A percentile compares a stretch with the other conserved stretches of the same genome.
Conservation (phyloP, 2,329 filamentous ascomycete species). For the Ophiostoma triangulosporum region DNA sequence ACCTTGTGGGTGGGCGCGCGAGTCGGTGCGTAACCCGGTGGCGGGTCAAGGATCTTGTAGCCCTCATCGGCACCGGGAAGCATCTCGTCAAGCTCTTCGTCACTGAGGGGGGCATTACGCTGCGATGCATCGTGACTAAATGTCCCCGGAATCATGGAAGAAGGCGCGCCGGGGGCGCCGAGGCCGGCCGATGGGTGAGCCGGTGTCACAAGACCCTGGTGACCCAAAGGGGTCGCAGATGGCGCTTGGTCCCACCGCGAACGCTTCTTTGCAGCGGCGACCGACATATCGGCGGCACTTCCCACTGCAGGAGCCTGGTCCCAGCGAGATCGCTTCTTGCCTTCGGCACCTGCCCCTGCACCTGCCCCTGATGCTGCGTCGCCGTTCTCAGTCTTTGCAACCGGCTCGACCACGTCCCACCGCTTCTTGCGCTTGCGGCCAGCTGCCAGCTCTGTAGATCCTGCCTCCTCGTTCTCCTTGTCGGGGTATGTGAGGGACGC, state of each 20-base stretch:
- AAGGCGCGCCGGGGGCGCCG: conserved; percentile 29
- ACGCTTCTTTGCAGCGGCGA: conserved; percentile 55
- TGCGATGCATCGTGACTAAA: conserved; percentile 73
- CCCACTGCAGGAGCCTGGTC: conserved; percentile 58
- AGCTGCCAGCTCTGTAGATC: conserved; percentile 48
- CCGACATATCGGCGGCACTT: conserved; percentile 27
- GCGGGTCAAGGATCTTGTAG: conserved; percentile 82
- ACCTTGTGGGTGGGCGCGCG: conserved; percentile 64
- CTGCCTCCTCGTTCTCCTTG: conserved; percentile 60
- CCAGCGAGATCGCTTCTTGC: conserved; percentile 76
- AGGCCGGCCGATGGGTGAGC: conserved; percentile 52
- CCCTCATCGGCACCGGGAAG: conserved; percentile 79
- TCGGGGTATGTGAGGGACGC: conserved; percentile 61
- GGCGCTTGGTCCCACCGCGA: conserved; percentile 91
- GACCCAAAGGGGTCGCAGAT: conserved; percentile 56
- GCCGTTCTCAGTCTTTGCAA: conserved; percentile 20
- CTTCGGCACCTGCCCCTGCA: conserved; percentile 26
- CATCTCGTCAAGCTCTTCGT: conserved; percentile 88
- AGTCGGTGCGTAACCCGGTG: conserved; percentile 80
- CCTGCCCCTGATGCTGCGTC: conserved; percentile 25
- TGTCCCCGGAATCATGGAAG: conserved; percentile 18
- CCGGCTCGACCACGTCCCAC: conserved; percentile 68
- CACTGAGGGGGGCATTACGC: conserved; percentile 71
- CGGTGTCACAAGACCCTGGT: conserved; percentile 62
- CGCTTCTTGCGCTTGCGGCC: conserved; percentile 82